Conservation (phyloP, 78 protist genomes). For the Polysphondylium violaceum region DNA sequence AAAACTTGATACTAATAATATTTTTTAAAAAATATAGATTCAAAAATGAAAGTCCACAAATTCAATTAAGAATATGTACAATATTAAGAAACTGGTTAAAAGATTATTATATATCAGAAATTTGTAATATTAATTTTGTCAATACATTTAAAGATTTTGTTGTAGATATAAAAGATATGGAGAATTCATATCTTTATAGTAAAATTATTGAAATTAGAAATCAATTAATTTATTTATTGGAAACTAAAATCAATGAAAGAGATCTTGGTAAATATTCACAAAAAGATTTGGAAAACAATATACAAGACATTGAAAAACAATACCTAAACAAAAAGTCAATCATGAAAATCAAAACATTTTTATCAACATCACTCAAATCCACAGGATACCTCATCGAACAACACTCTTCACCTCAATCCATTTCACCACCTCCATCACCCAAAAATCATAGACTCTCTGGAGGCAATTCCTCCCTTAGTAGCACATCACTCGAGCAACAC, state of each 20-base stretch:
- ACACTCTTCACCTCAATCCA: not conserved
- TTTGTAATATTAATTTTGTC: slow-evolving; percentile 30
- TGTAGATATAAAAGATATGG: slow-evolving; percentile 22
- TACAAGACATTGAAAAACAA: slow-evolving; percentile 1
- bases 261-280: not conserved
- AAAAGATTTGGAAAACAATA: not conserved
- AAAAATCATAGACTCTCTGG: slow-evolving; percentile 4
- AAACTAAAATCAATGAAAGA: slow-evolving; percentile 28
- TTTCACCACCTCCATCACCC: slow-evolving; percentile 15
- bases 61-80: slow-evolving; percentile 65
- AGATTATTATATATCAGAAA: slow-evolving; percentile 49
- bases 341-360: slow-evolving; percentile 33
- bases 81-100: slow-evolving; percentile 67
- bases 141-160: slow-evolving; percentile 39
- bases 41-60: slow-evolving; percentile 71
- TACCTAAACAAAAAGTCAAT: slow-evolving; percentile 41
- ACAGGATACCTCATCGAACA: slow-evolving; percentile 4
- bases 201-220: slow-evolving; percentile 33
- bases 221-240: slow-evolving; percentile 27
- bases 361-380: slow-evolving; percentile 46
- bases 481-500: not conserved
- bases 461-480: slow-evolving; percentile 16
- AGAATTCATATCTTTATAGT: slow-evolving; percentile 26
- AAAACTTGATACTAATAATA: too few species aligned
- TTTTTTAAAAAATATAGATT: slow-evolving; percentile 9